A percentile compares a stretch with the other conserved stretches of the same genome.
Evolutionary conservation across 805 yeast genomes (phyloP).

Genomic region (Spathaspora passalidarum): DNA sequence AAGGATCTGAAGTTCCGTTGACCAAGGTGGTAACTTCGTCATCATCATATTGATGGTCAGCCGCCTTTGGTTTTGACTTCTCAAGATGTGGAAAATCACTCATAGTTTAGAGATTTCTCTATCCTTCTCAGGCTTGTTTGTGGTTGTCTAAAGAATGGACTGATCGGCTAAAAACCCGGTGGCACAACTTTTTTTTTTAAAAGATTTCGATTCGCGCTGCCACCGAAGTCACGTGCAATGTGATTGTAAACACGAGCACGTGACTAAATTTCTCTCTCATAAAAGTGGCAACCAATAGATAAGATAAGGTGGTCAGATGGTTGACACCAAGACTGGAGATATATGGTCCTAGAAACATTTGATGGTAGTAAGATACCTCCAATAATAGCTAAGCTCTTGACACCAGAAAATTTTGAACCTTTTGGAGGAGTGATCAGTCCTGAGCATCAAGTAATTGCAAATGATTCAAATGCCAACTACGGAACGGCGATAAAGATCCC

Average conservation of each 20-base stretch:
- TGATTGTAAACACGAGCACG: not conserved
- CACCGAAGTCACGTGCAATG: not conserved
- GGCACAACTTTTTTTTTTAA: constrained; percentile 2
- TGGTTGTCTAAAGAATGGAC: not conserved
- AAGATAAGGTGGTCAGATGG: not conserved
- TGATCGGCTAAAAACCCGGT: not conserved
- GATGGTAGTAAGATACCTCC: constrained; percentile 8
- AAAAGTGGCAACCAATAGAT: not conserved
- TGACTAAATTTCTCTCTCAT: no score
- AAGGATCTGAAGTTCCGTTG: constrained; percentile 12
- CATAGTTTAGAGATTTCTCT: not conserved
- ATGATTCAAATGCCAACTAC: constrained; percentile 62
- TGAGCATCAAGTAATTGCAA: constrained; percentile 54
- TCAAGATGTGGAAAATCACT: constrained; percentile 1
- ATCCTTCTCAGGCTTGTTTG: not conserved
- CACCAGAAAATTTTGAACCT: constrained; percentile 62
- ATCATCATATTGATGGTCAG: constrained; percentile 6
- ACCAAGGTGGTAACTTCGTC: constrained; percentile 6
- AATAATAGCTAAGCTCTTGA: constrained; percentile 53
- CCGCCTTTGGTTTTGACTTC: not conserved
- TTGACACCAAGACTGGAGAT: not conserved
- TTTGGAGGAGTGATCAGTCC: constrained; percentile 82
- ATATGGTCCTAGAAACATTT: constrained; percentile 43
- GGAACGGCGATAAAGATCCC: constrained; percentile 87
- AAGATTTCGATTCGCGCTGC: not conserved